Conservation (phyloP, 352 stramenopile species). For the Pythium monospermum region DNA sequence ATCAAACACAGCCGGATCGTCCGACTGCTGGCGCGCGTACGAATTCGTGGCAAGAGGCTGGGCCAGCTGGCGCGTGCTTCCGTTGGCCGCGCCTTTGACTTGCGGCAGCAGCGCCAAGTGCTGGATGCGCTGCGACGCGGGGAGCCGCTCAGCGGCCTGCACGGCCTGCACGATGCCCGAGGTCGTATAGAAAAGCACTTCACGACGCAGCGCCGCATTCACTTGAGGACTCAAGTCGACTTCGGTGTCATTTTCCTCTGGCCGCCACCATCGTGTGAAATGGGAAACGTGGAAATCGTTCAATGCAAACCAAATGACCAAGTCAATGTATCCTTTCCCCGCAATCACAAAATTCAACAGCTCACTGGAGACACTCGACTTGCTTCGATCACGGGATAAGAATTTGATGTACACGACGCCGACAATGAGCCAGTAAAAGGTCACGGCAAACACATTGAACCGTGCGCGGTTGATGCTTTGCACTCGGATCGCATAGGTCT, state of each 20-base stretch:
- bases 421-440: slow-evolving; percentile 84
- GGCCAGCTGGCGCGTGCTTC: slow-evolving; percentile 9
- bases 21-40: slow-evolving; percentile 50
- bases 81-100: slow-evolving; percentile 32
- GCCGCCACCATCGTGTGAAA: slow-evolving; percentile 60
- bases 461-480: slow-evolving; percentile 84
- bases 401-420: slow-evolving; percentile 78
- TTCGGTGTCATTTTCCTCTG: slow-evolving; percentile 58
- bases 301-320: slow-evolving; percentile 86
- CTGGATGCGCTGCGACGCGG: slow-evolving; percentile 75
- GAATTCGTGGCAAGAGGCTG: slow-evolving; percentile 15
- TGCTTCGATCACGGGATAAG: slow-evolving; percentile 49
- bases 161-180: slow-evolving; percentile 87
- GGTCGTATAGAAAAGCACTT: slow-evolving; percentile 90
- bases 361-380: slow-evolving; percentile 55
- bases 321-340: slow-evolving; percentile 82
- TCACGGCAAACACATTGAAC: slow-evolving; percentile 87
- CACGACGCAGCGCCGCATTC: slow-evolving; percentile 77
- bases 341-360: slow-evolving; percentile 86
- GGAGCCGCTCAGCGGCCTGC: slow-evolving; percentile 65
- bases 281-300: slow-evolving; percentile 83
- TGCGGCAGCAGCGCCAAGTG: slow-evolving; percentile 80
- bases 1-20: slow-evolving; percentile 52
- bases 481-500: slow-evolving; percentile 81
- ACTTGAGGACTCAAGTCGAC: slow-evolving; percentile 85